phyloP scores from a whole-genome alignment of 1,139 yeast species.

The Trichomonascaceae sp. region DNA sequence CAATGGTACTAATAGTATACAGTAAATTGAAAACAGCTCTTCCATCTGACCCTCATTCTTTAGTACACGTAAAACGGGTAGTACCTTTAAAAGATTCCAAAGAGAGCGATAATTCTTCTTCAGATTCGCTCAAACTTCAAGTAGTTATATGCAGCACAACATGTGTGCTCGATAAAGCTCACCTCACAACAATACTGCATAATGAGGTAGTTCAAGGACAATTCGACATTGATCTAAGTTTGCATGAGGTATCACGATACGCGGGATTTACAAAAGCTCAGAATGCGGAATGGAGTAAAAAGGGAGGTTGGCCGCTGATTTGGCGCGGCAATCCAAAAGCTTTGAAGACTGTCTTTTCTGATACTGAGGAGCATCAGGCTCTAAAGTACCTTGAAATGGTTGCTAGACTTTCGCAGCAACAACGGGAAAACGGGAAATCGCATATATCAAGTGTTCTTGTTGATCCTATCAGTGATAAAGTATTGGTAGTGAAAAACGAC shows the following conservation, averaged over 20 bases:
- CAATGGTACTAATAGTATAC: constrained; percentile 1
- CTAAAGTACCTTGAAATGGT: constrained; percentile 36
- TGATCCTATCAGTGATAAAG: constrained; percentile 38
- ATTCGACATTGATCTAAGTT: constrained; percentile 24
- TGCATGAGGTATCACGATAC: constrained; percentile 41
- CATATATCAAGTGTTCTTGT: constrained; percentile 46
- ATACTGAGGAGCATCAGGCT: constrained; percentile 44
- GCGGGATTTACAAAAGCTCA: constrained; percentile 62
- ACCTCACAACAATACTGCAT: constrained; percentile 28
- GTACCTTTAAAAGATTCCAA: constrained; percentile 25
- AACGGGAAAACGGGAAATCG: constrained; percentile 20
- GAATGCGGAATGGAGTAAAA: constrained; percentile 55
- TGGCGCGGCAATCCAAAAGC: constrained; percentile 93
- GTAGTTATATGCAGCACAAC: constrained; percentile 32
- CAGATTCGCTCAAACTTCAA: constrained; percentile 21
- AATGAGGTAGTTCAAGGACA: constrained; percentile 13
- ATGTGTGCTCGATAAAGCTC: constrained; percentile 18
- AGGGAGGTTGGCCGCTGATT: constrained; percentile 71
- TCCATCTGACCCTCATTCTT: constrained; percentile 29
- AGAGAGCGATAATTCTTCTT: constrained; percentile 8
- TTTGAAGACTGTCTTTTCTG: constrained; percentile 54
- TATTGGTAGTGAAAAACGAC: constrained; percentile 38
- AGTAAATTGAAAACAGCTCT: constrained; percentile 1
- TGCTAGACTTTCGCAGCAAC: constrained; percentile 26
- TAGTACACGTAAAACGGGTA: constrained; percentile 34